phyloP scores from a whole-genome alignment of 164 flowering plant genomes.

The Taxillus chinensis region DNA sequence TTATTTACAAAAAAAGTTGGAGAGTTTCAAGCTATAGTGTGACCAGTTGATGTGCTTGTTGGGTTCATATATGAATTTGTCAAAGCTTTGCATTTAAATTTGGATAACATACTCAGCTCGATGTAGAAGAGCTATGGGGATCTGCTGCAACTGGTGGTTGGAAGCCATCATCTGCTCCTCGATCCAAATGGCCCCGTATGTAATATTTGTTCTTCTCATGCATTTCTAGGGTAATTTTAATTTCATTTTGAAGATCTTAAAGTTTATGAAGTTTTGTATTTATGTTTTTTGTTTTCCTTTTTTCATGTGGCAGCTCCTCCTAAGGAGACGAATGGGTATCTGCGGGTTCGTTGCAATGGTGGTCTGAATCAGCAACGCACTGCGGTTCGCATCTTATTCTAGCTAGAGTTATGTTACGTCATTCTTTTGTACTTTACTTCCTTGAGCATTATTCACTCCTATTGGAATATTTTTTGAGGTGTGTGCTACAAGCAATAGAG shows the following conservation, averaged over 20 bases:
- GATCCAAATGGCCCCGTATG: conserved; percentile 85
- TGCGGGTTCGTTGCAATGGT: conserved; percentile 93
- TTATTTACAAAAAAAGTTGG: too few relatives aligned
- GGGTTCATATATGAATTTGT: neutral
- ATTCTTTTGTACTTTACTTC: neutral
- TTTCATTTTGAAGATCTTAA: neutral
- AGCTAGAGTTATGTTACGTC: neutral
- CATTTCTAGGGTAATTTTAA: neutral
- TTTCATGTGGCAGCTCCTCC: conserved; percentile 63
- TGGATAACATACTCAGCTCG: conserved; percentile 27
- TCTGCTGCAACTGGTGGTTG: conserved; percentile 73
- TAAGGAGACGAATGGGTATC: conserved; percentile 66
- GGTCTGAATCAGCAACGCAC: conserved; percentile 95
- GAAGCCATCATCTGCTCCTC: conserved; percentile 93
- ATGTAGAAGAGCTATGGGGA: conserved; percentile 61
- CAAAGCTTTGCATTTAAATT: neutral
- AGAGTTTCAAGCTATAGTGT: too few relatives aligned
- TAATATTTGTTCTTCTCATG: conserved; percentile 4
- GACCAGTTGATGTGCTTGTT: too few relatives aligned
- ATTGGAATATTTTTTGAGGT: neutral
- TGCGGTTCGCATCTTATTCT: conserved; percentile 54
- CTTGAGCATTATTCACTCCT: neutral
- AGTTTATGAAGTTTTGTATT: neutral
- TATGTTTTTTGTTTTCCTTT: neutral
- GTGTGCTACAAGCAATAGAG: neutral